Base-by-base conservation (phyloP, 345 rosid genomes). In the Dipteronia dyeriana region DNA sequence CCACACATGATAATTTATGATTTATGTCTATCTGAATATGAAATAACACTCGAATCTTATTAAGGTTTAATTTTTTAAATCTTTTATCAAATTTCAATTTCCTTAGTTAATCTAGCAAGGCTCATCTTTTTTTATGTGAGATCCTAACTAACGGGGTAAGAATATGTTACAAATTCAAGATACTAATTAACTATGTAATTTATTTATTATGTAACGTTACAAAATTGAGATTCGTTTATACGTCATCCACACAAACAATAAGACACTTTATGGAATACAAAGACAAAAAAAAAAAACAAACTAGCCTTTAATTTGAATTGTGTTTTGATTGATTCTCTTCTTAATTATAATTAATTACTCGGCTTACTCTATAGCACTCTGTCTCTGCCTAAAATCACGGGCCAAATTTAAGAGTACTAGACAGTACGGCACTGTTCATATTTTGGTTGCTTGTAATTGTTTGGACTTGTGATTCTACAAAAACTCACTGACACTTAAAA, bases 381-480 rank as follows among this genome's bases (percentile, higher is more conserved):
- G 19, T 64, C 12, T 56, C 16, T 9, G 69, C 79, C 82, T 79
- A 65, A 83, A 83, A 72, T 71, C 83, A 80, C 84, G 85, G 83
- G 61, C 80, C 73, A 71, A 41, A 49, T 38, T 13, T 34, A 49
- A 4, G 60, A 5, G 86, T 74, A 85, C 84, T 66, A 68, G 63
- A 80, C 80, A 43, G 87, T 78, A 84, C 83, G 78, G 60, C 45
- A 34, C 67, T 38, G 61, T 51, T 76, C 73, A 70, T 29, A 45
- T 45, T 82, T 86, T 84, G 83, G 72, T 74, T 71, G 69, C 51
- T 75, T 65, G 34, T 84, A 60, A 64, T 70, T 71, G 85, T 75
- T 64, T 43, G 79, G 68, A 72, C 80, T 76, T 79, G 80, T 56
- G 88, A 87, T 74, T 81, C 87, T 75, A 66, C 53, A 77, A 47